phyloP scores from a whole-genome alignment of 345 rosid species.

The Kandelia obovata region DNA sequence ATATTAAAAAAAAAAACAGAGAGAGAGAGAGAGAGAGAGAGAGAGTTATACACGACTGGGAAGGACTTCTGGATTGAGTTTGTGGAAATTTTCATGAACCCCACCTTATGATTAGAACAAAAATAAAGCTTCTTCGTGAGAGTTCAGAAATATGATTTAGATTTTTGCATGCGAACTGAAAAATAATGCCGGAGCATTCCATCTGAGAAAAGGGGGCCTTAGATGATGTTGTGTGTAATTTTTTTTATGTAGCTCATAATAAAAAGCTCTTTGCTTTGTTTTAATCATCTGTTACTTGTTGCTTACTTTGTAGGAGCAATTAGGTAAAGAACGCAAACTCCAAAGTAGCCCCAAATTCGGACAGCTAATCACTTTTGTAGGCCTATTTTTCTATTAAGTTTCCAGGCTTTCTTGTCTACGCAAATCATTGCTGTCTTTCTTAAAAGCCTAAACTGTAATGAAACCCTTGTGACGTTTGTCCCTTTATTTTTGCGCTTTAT shows the following conservation, averaged over 20 bases:
- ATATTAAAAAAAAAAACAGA: too few species aligned
- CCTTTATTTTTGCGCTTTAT: neutral
- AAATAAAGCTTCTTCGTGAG: too few species aligned
- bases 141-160: too few species aligned
- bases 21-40: too few species aligned
- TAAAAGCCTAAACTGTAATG: conserved; percentile 46
- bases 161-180: neutral
- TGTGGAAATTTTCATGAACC: too few species aligned
- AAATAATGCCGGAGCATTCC: neutral
- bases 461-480: conserved; percentile 7
- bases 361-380: conserved; percentile 18
- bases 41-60: too few species aligned
- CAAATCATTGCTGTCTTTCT: conserved; percentile 38
- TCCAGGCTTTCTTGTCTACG: conserved; percentile 42
- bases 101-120: too few species aligned
- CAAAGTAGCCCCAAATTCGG: conserved; percentile 11
- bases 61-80: too few species aligned
- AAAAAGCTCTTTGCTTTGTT: too few species aligned
- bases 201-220: too few species aligned
- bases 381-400: conserved; percentile 12
- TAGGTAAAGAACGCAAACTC: conserved; percentile 16
- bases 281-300: too few species aligned
- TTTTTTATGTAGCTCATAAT: conserved; percentile 1
- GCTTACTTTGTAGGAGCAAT: conserved; percentile 2
- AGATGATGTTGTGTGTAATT: too few species aligned